These are phyloP conservation scores for Fraxinus baroniana DNA, from an alignment of 305 asterid genomes.

Conservation along the genomic window DNA sequence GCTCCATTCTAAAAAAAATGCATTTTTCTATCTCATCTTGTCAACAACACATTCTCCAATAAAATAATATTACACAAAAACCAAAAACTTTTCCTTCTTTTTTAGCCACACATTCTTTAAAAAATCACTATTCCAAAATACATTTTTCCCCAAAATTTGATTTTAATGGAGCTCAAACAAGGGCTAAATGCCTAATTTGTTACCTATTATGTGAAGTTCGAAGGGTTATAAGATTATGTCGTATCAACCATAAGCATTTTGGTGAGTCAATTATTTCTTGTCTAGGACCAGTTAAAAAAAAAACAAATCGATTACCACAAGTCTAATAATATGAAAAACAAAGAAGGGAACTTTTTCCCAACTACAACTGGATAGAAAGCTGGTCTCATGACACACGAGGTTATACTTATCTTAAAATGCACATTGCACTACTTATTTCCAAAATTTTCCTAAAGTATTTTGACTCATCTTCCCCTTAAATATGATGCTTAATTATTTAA, in stretches of 20 bases:
- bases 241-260: neutral
- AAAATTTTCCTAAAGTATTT: neutral
- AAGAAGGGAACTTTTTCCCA: neutral
- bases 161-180: too few species aligned
- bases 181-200: neutral
- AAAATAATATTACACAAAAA: too few species aligned
- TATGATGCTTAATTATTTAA: neutral
- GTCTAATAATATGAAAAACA: neutral
- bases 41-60: too few species aligned
- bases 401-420: constrained; percentile 1
- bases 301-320: neutral
- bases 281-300: neutral
- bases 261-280: neutral
- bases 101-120: too few species aligned
- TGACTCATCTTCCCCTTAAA: neutral
- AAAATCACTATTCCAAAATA: too few species aligned
- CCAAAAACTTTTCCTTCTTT: too few species aligned
- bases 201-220: neutral
- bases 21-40: too few species aligned
- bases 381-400: neutral
- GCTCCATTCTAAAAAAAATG: too few species aligned
- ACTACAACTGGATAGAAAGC: neutral
- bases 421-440: neutral
- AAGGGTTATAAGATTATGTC: neutral
- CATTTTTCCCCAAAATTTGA: too few species aligned